These are phyloP conservation scores for Bromus sterilis DNA, from an alignment of 176 grass and related monocot genomes.

Conservation along the genomic window DNA sequence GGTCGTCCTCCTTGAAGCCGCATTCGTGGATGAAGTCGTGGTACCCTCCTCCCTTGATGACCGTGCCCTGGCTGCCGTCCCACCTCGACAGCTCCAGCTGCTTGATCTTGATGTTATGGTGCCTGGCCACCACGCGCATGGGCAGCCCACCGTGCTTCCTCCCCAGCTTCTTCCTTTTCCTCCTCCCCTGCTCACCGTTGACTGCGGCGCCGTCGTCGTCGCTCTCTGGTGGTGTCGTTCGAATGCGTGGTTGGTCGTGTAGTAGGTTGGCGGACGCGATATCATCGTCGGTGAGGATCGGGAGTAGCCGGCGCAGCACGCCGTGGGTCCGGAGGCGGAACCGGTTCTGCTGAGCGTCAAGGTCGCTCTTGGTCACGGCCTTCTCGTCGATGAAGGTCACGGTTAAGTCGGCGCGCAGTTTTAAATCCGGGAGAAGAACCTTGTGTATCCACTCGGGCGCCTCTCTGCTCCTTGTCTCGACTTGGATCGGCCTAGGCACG, in stretches of 20 bases:
- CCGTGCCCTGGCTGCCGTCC: neutral
- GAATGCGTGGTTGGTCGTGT: neutral
- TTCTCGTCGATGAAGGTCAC: constrained; percentile 13
- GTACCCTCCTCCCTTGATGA: constrained; percentile 20
- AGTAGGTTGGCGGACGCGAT: neutral
- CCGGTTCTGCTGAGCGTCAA: constrained; percentile 12
- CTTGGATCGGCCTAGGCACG: too few species aligned
- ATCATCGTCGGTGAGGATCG: neutral
- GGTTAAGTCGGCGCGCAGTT: neutral
- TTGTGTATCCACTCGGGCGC: neutral
- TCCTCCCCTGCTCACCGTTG: neutral
- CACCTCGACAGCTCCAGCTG: neutral
- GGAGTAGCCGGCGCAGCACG: neutral
- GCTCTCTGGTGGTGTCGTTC: neutral
- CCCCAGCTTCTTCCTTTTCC: neutral
- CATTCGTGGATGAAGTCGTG: neutral
- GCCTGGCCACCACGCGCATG: neutral
- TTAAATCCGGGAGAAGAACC: neutral
- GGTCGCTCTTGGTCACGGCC: neutral
- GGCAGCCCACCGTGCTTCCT: constrained; percentile 13
- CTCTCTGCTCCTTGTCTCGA: neutral
- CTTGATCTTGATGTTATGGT: neutral
- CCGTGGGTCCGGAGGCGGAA: neutral
- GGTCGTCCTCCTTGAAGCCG: neutral
- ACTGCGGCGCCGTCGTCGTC: too few species aligned